Conservation (phyloP, 306 rosid genomes). For the Pueraria montana region DNA sequence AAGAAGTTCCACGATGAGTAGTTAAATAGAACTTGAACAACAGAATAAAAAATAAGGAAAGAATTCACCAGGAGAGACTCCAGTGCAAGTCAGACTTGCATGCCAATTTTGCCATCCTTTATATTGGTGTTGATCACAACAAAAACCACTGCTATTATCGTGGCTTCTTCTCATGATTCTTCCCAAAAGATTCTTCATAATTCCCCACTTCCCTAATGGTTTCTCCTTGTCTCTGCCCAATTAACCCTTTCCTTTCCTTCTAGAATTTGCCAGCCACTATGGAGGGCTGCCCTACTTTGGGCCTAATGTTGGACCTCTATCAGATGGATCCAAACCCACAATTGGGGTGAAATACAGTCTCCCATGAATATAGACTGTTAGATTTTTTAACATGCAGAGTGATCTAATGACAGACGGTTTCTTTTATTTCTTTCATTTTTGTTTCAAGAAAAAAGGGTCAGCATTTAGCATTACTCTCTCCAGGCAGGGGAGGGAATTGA, state of each 20-base stretch:
- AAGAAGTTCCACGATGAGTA: not conserved
- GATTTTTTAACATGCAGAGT: not conserved
- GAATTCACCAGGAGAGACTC: not conserved
- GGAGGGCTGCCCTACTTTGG: not conserved
- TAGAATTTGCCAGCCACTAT: not conserved
- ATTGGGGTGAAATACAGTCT: too few species aligned
- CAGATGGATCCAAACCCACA: conserved; percentile 20
- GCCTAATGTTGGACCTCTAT: conserved; percentile 7
- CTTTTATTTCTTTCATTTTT: not conserved
- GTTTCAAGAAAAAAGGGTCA: conserved; percentile 8
- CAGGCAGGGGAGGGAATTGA: not conserved
- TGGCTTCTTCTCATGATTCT: not conserved
- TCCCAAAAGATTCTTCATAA: not conserved
- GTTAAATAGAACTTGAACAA: not conserved
- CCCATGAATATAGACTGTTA: not conserved
- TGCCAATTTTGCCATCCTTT: not conserved
- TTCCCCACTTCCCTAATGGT: not conserved
- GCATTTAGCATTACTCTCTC: conserved; percentile 3
- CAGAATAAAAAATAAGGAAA: not conserved
- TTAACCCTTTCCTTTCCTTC: not conserved
- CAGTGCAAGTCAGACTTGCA: too few species aligned
- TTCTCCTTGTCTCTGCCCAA: conserved; percentile 7
- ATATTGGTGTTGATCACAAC: not conserved
- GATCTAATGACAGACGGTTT: not conserved
- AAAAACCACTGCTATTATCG: not conserved